Percentiles rank a stretch among this genome's conserved stretches.
Conservation (phyloP, 345 rosid genomes). For the Eucalyptus regnans region DNA sequence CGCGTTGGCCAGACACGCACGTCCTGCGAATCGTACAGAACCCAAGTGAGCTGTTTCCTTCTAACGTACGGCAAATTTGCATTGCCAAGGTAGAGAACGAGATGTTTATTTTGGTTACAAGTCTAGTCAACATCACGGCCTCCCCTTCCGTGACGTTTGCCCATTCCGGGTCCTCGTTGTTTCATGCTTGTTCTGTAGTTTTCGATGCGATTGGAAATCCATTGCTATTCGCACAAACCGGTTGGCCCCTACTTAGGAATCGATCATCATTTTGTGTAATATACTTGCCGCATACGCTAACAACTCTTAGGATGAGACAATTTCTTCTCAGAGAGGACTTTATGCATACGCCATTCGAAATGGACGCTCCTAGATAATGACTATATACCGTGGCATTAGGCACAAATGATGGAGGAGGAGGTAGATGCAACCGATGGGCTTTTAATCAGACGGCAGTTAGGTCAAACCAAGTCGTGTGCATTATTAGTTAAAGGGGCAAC, state of each 20-base stretch:
- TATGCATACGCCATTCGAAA: background rate
- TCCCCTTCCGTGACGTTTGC: too few relatives aligned
- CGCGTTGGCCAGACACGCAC: background rate
- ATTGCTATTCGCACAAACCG: background rate
- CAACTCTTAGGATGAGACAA: background rate
- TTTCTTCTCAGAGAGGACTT: background rate
- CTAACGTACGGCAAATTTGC: background rate
- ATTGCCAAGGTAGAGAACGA: background rate
- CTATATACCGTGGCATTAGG: background rate
- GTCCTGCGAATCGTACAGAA: background rate
- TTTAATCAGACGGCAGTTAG: background rate
- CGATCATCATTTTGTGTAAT: background rate
- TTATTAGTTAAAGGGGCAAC: background rate
- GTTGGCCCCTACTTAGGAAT: background rate
- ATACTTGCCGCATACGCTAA: background rate
- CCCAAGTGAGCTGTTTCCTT: background rate
- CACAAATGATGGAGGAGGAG: background rate
- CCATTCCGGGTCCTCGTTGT: rapidly evolving
- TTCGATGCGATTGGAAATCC: background rate
- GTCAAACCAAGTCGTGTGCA: background rate
- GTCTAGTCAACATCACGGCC: background rate
- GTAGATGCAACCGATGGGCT: background rate
- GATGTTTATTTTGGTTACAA: background rate
- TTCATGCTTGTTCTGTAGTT: background rate
- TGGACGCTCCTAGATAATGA: background rate